These are phyloP conservation scores for Trichoderma pleuroti DNA, from an alignment of 2,329 filamentous ascomycete genomes.

Conservation along the genomic window DNA sequence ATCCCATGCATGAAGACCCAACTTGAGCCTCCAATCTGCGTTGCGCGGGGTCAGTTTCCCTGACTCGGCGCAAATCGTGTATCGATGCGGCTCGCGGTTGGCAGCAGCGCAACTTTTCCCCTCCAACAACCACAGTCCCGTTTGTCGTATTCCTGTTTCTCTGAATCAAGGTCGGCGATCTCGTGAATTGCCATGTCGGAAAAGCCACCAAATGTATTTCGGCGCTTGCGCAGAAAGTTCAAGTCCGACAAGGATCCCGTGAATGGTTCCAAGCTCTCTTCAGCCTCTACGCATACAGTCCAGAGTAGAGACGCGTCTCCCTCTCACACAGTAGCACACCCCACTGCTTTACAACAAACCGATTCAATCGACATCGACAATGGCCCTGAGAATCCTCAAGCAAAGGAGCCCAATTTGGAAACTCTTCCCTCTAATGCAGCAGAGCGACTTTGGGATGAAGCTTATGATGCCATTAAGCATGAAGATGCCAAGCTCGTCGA, in stretches of 20 bases:
- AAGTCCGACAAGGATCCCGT: neutral
- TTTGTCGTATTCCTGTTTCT: neutral
- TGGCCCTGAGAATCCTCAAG: too few relatives aligned
- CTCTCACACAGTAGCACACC: neutral
- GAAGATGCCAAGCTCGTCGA: slow-evolving; percentile 21
- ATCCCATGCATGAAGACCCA: neutral
- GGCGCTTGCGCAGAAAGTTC: neutral
- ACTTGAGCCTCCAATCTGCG: neutral
- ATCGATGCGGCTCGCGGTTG: neutral
- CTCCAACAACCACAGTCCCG: neutral
- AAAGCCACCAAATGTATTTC: neutral
- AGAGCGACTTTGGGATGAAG: slow-evolving; percentile 23
- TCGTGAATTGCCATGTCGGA: neutral
- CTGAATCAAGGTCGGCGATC: neutral
- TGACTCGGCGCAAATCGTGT: neutral
- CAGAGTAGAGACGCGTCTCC: neutral
- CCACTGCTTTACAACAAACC: neutral
- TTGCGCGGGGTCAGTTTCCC: neutral
- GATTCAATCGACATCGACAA: neutral
- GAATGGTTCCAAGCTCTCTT: neutral
- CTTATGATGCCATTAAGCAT: slow-evolving; percentile 23
- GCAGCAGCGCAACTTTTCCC: neutral
- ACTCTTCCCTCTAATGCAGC: neutral
- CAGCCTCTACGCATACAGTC: neutral
- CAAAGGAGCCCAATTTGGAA: neutral